phyloP scores from a whole-genome alignment of 129 eudicot genomes.

The Apium graveolens region DNA sequence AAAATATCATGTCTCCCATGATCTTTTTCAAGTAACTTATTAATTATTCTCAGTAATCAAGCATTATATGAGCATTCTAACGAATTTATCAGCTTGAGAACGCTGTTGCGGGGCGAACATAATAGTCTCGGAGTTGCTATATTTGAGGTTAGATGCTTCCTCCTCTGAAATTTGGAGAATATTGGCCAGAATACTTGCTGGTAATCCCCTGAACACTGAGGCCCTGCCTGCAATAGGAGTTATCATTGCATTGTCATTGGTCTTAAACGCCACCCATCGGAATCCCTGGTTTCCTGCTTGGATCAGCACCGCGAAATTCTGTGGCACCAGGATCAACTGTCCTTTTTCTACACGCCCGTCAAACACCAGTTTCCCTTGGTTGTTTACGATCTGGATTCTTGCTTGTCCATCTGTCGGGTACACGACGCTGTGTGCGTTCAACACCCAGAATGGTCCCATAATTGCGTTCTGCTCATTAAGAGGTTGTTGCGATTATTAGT shows the following conservation, averaged over 20 bases:
- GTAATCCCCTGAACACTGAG: slow-evolving; percentile 45
- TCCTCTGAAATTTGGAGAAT: slow-evolving; percentile 42
- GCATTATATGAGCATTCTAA: too few species aligned
- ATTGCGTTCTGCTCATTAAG: slow-evolving; percentile 47
- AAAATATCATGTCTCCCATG: too few species aligned
- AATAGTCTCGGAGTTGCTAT: slow-evolving; percentile 35
- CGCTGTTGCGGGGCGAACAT: slow-evolving; percentile 15
- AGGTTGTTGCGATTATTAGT: too few species aligned
- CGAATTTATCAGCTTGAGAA: too few species aligned
- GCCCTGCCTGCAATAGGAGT: slow-evolving; percentile 58
- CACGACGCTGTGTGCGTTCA: slow-evolving; percentile 52
- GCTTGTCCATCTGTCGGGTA: slow-evolving; percentile 42
- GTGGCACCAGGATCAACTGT: slow-evolving; percentile 63
- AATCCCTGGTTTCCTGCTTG: slow-evolving; percentile 57
- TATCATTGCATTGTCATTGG: slow-evolving; percentile 66
- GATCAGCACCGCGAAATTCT: slow-evolving; percentile 56
- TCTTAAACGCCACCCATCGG: slow-evolving; percentile 65
- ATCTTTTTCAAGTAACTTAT: too few species aligned
- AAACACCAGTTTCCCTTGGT: slow-evolving; percentile 51
- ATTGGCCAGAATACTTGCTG: slow-evolving; percentile 36
- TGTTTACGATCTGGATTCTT: slow-evolving; percentile 56
- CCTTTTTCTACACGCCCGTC: slow-evolving; percentile 40
- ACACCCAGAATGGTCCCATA: slow-evolving; percentile 65
- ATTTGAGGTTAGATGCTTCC: slow-evolving; percentile 49
- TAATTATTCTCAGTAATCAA: too few species aligned